Percentiles rank a stretch among this genome's conserved stretches.
phyloP scores from a whole-genome alignment of 1,284 basidiomycete genomes.

The Stereum hirsutum region DNA sequence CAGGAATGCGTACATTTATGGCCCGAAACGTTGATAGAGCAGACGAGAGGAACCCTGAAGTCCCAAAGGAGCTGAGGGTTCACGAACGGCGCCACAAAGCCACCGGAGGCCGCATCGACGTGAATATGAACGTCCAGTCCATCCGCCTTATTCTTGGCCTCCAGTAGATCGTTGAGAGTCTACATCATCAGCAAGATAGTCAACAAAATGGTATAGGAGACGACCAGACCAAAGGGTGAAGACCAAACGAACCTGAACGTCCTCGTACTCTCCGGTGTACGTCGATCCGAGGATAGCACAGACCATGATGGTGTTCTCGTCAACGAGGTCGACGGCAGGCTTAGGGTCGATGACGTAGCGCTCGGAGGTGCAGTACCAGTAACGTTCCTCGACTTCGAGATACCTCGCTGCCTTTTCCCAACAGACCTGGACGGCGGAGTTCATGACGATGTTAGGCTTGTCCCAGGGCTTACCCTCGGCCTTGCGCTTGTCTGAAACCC shows the following conservation, averaged over 20 bases:
- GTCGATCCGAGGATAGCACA: constrained; percentile 54
- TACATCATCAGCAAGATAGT: too few relatives aligned
- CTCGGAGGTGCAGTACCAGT: constrained; percentile 41
- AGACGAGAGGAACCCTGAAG: constrained; percentile 56
- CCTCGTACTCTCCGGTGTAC: constrained; percentile 71
- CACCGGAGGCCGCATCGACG: constrained; percentile 48
- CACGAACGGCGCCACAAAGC: constrained; percentile 57
- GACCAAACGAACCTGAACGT: too few relatives aligned
- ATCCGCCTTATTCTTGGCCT: constrained; percentile 12
- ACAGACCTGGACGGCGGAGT: constrained; percentile 62
- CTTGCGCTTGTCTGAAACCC: constrained; percentile 44
- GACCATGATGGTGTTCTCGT: constrained; percentile 66
- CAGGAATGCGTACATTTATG: constrained; percentile 32
- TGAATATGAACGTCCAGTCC: constrained; percentile 59
- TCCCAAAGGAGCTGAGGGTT: constrained; percentile 59
- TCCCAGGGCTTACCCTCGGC: constrained; percentile 52
- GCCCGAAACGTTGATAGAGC: constrained; percentile 56
- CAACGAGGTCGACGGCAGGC: constrained; percentile 56
- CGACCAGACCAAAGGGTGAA: too few relatives aligned
- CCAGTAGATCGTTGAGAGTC: neutral
- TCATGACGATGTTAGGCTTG: constrained; percentile 53
- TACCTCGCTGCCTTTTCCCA: constrained; percentile 63
- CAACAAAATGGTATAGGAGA: constrained; percentile 54
- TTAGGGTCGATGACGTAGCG: constrained; percentile 58
- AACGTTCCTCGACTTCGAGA: constrained; percentile 55